Percentiles rank a stretch among this genome's conserved stretches.
phyloP scores from a whole-genome alignment of 495 filamentous ascomycete genomes.

The Penicillium daleae region DNA sequence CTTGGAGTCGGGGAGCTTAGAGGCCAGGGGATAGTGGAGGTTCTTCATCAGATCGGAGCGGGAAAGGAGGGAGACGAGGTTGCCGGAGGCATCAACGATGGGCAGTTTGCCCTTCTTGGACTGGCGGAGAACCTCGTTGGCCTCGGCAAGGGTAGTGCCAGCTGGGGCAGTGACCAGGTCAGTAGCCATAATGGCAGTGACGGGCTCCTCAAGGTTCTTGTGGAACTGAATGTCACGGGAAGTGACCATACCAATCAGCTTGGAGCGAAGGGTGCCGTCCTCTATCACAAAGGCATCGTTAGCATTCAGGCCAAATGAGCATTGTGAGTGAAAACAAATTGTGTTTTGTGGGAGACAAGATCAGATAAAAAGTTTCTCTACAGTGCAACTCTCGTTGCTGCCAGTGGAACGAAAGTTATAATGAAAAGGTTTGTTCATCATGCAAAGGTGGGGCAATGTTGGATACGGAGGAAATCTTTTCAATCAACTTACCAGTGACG shows the following conservation, averaged over 20 bases:
- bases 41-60: conserved; percentile 99
- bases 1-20: conserved; percentile 96
- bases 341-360: conserved; percentile 10
- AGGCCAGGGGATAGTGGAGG: conserved; percentile 92
- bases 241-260: conserved; percentile 95
- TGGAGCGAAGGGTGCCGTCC: conserved; percentile 88
- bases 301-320: conserved; percentile 29
- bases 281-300: conserved; percentile 58
- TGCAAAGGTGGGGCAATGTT: conserved; percentile 36
- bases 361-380: conserved; percentile 66
- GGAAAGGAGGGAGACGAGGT: conserved; percentile 92
- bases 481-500: conserved; percentile 81
- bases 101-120: conserved; percentile 99
- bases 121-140: conserved; percentile 88
- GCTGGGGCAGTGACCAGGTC: conserved; percentile 89
- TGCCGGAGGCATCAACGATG: conserved; percentile 84
- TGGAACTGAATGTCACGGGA: conserved; percentile 98
- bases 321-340: conserved; percentile 33
- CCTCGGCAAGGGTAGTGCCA: conserved; percentile 83
- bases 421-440: conserved; percentile 75
- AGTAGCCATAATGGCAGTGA: conserved; percentile 91
- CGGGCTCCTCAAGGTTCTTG: conserved; percentile 64
- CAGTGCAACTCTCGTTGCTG: conserved; percentile 80
- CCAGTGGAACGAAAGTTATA: conserved; percentile 99
- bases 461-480: conserved; percentile 18